phyloP scores from a whole-genome alignment of 2,329 filamentous ascomycete genomes.

The Ascochyta rabiei region DNA sequence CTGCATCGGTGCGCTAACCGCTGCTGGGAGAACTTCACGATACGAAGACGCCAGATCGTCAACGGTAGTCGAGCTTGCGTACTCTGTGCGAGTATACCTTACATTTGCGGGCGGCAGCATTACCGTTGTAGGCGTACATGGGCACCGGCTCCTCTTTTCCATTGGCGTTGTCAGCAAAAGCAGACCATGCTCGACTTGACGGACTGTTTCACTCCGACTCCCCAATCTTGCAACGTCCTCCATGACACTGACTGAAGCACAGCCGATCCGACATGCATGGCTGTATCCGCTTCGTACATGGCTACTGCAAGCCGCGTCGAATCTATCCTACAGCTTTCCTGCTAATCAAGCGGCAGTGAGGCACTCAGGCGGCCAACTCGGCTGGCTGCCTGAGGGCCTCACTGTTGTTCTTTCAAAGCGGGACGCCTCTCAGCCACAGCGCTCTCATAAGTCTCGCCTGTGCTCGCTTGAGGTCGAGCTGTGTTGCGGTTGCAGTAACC shows the following conservation, averaged over 20 bases:
- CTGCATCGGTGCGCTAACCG: slow-evolving; percentile 16
- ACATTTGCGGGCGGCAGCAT: slow-evolving; percentile 1
- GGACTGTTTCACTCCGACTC: slow-evolving; percentile 10
- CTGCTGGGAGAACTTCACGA: neutral
- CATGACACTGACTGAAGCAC: slow-evolving; percentile 12
- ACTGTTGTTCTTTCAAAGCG: neutral
- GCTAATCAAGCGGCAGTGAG: slow-evolving; percentile 14
- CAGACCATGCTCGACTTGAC: slow-evolving; percentile 1
- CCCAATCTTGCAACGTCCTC: slow-evolving; percentile 9
- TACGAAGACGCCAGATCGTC: slow-evolving; percentile 10
- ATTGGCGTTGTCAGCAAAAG: slow-evolving; percentile 8
- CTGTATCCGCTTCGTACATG: slow-evolving; percentile 6
- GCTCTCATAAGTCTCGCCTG: slow-evolving; percentile 1
- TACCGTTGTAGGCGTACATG: slow-evolving; percentile 3
- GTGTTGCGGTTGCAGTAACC: slow-evolving; percentile 7
- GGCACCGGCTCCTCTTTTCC: slow-evolving; percentile 22
- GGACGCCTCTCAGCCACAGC: slow-evolving; percentile 6
- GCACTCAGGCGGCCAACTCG: slow-evolving; percentile 2
- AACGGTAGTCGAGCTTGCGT: slow-evolving; percentile 16
- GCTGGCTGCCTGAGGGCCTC: neutral
- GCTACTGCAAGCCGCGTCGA: slow-evolving; percentile 10
- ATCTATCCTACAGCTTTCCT: slow-evolving; percentile 6
- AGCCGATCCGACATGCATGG: slow-evolving; percentile 8
- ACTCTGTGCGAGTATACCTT: slow-evolving; percentile 8
- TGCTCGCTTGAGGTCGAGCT: neutral